A percentile compares a stretch with the other conserved stretches of the same genome.
These are phyloP conservation scores for Daedaleopsis sinensis DNA, from an alignment of 768 basidiomycete species.

Conservation along the genomic window DNA sequence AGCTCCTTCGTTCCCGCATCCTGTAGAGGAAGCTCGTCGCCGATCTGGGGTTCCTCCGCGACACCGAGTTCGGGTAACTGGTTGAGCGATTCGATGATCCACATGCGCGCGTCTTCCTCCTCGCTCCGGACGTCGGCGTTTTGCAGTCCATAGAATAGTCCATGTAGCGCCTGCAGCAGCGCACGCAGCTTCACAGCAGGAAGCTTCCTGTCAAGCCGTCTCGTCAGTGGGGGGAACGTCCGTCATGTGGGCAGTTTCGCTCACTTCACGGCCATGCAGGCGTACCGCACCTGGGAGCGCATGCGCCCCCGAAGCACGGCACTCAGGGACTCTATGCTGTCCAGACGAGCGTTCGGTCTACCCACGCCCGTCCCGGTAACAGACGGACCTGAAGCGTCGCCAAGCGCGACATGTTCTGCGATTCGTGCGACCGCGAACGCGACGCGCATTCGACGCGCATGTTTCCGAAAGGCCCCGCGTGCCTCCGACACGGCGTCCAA, in stretches of 20 bases:
- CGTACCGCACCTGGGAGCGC: slow-evolving; percentile 44
- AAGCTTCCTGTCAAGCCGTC: slow-evolving; percentile 41
- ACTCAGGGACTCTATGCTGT: slow-evolving; percentile 45
- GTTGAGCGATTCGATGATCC: slow-evolving; percentile 18
- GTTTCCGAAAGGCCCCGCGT: slow-evolving; percentile 38
- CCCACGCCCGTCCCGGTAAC: slow-evolving; percentile 21
- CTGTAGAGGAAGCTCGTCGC: not conserved
- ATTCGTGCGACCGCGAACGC: slow-evolving; percentile 50
- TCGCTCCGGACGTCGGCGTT: slow-evolving; percentile 34
- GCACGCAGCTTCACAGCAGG: slow-evolving; percentile 33
- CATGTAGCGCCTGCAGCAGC: slow-evolving; percentile 45
- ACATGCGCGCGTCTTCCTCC: slow-evolving; percentile 35
- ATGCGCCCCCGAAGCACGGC: slow-evolving; percentile 47
- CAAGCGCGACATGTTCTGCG: slow-evolving; percentile 40
- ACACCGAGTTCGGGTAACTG: slow-evolving; percentile 8
- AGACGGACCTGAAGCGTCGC: not conserved
- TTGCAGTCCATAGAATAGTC: slow-evolving; percentile 38
- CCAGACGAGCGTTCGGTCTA: not conserved
- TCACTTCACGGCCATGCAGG: slow-evolving; percentile 54
- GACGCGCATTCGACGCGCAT: slow-evolving; percentile 41
- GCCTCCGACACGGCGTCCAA: slow-evolving; percentile 41
- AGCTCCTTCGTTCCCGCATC: slow-evolving; percentile 12
- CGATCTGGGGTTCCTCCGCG: not conserved
- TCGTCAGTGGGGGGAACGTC: not conserved
- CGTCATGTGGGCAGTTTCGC: slow-evolving; percentile 13